phyloP scores from a whole-genome alignment of 2,329 filamentous ascomycete species.

The Trichoderma brevicompactum region DNA sequence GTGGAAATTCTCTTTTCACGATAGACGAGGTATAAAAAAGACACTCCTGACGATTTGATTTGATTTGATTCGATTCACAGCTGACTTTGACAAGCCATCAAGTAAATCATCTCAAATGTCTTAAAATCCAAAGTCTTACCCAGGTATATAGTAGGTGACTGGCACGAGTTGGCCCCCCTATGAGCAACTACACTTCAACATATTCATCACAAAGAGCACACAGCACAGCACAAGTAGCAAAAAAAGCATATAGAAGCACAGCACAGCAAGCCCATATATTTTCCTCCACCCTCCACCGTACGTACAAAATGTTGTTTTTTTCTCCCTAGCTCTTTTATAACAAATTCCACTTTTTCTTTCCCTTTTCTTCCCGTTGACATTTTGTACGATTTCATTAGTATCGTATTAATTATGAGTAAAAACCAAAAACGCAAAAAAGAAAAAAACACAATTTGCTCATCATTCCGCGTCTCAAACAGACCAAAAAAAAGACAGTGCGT shows the following conservation, averaged over 20 bases:
- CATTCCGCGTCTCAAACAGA: slow-evolving; percentile 17
- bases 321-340: neutral
- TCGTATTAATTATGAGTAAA: slow-evolving; percentile 8
- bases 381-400: slow-evolving; percentile 17
- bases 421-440: neutral
- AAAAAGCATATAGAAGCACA: too few species aligned
- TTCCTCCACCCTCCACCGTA: neutral
- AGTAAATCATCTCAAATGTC: too few species aligned
- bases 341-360: slow-evolving; percentile 6
- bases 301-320: neutral
- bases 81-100: too few species aligned
- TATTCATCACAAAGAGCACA: neutral
- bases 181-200: too few species aligned
- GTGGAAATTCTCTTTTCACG: neutral
- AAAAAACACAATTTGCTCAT: slow-evolving; percentile 14
- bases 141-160: too few species aligned
- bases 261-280: neutral
- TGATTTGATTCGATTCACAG: neutral
- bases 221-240: neutral
- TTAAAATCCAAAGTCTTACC: too few species aligned
- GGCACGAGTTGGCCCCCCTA: too few species aligned
- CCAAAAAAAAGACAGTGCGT: slow-evolving; percentile 27
- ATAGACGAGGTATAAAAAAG: slow-evolving; percentile 3
- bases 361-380: neutral
- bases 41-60: neutral